Evolutionary conservation across 805 yeast genomes (phyloP), one percentile per base, ranked within the genome.

Genomic region (Lachancea mirantina): DNA sequence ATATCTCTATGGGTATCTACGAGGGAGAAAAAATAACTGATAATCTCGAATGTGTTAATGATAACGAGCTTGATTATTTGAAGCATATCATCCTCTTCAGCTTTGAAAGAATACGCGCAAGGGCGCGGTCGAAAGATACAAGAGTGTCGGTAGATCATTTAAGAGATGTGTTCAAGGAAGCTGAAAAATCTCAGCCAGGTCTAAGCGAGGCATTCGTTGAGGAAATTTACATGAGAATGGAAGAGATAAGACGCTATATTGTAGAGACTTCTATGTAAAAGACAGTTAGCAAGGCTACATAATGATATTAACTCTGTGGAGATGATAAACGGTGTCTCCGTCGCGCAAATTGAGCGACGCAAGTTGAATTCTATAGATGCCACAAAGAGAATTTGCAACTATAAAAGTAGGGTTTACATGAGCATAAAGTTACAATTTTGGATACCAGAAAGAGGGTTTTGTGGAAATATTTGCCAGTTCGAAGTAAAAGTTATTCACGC

Each of bases 131-230:
- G n/a, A 59, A 55, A 8, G 64, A 57, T 15, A 74, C 84, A 0
- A 67, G 62, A 29, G 37, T 41, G 2, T 56, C 67, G 5, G 80
- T 79, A 17, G 49, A 61, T 23, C 41, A 52, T 3, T 50, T 81
- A 30, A 59, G 62, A 22, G 46, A 56, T 5, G 55, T 55, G 8
- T 55, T 81, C 23, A 49, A 57, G 2, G 51, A 49, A 3, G 65
- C 68, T 19, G 87, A 82, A 45, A 37, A 46, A 14, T 50, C 55
- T 14, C 74, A 72, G 36, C 78, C 82, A 1, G 92, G 92, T 0
- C 62, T 82, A 26, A 59, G 75, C 29, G 77, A 72, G 36, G 84
- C 84, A 0, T 64, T 82, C 6, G 59, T 77, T 6, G 84, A 81
- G 52, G 89, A 81, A 49, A 56, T 79, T 8, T 61, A 64, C 53